A percentile compares a stretch with the other conserved stretches of the same genome.
Evolutionary conservation across 2,329 filamentous ascomycete species (phyloP).

Genomic region (Blumeria hordei): DNA sequence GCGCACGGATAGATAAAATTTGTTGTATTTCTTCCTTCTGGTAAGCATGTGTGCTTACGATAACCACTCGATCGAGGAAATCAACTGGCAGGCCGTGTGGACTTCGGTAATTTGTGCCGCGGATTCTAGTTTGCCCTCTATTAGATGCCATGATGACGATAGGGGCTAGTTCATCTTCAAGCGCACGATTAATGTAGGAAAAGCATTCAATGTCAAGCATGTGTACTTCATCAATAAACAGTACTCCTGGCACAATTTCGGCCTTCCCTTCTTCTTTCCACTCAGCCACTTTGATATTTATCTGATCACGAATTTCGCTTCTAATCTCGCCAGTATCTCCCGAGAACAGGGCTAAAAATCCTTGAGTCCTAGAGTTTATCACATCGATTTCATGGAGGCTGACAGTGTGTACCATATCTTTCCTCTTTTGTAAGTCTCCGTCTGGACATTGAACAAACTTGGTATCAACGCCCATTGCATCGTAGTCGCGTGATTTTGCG

Average conservation of each 20-base stretch:
- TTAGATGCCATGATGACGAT: slow-evolving; percentile 99
- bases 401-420: slow-evolving; percentile 92
- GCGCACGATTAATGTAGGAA: slow-evolving; percentile 89
- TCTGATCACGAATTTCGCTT: slow-evolving; percentile 92
- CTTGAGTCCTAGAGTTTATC: slow-evolving; percentile 97
- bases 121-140: slow-evolving; percentile 70
- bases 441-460: slow-evolving; percentile 97
- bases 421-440: slow-evolving; percentile 88
- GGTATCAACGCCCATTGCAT: slow-evolving; percentile 95
- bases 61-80: slow-evolving; percentile 86
- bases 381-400: slow-evolving; percentile 96
- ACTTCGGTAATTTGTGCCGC: slow-evolving; percentile 78
- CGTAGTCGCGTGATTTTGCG: slow-evolving; percentile 87
- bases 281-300: slow-evolving; percentile 95
- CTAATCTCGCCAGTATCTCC: slow-evolving; percentile 95
- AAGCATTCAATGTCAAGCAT: slow-evolving; percentile 99
- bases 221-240: slow-evolving; percentile 98
- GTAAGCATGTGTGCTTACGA: slow-evolving; percentile 84
- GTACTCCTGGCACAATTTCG: slow-evolving; percentile 84
- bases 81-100: slow-evolving; percentile 88
- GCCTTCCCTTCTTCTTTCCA: slow-evolving; percentile 99
- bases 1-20: slow-evolving; percentile 75
- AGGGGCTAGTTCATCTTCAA: slow-evolving; percentile 83
- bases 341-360: slow-evolving; percentile 89
- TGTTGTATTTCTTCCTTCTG: slow-evolving; percentile 64